Base-by-base conservation (phyloP, 371 early-diverging fungal species). In the Amoeboaphelidium occidentale region DNA sequence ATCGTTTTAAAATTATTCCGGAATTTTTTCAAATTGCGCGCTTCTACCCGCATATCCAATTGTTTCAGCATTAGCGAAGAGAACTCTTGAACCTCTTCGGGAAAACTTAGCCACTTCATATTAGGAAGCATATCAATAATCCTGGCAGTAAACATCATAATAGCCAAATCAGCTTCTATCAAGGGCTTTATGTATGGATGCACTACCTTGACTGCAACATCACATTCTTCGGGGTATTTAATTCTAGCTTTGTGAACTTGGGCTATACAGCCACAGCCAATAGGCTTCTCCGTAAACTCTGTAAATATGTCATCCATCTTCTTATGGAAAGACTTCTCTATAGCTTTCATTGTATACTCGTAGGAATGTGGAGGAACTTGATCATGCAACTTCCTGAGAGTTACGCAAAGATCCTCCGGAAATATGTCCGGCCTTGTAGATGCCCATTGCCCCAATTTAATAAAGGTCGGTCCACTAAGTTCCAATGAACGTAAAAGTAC, bases 401-500 rank as follows among this genome's bases (percentile, higher is more conserved):
- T 73, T 2, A 48, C 28, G 54, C 92, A 86, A 12, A 91, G 63
- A 45, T 78, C 73, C 2, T 62, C 58, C 1, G 84, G 83, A 46
- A 97, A 84, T 3, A 93, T 63, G 58, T 97, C 98, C 10, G 79
- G 70, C 39, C 96, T 68, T 17, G 91, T 84, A 17, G 87, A 81
- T 3, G 90, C 84, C 88, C 91, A 97, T 69, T 97, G 98, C 1
- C 84, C 81, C 4, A 97, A 62, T 78, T 92, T 91, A 55, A 92
- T 87, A 59, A 90, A 87, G 1, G 94, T 82, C 14, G 92, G 84
- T 0, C 94, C 94, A 3, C 83, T 83, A 41, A 65, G 46, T 52
- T 84, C 83, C 78, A 87, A 78, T 49, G 81, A 74, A 45, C 57
- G 62, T 42, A 80, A 73, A 21, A 88, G 45, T 14, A 79, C 69